Percentiles rank a stretch among this genome's conserved stretches.
These are phyloP conservation scores for Ramichloridium luteum DNA, from an alignment of 2,329 filamentous ascomycete species.

Conservation along the genomic window DNA sequence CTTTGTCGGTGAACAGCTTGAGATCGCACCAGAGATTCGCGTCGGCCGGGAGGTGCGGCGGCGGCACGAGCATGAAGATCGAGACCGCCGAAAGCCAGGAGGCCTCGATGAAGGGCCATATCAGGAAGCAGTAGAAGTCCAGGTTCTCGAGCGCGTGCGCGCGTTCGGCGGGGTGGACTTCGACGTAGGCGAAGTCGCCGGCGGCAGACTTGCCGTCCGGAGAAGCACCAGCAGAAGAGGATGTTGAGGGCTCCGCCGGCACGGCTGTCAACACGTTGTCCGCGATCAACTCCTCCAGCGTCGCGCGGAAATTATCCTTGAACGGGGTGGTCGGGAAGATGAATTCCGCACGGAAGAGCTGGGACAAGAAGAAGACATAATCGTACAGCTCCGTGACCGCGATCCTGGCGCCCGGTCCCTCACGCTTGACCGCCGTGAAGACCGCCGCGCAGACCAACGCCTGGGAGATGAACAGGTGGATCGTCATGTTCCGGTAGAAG, in stretches of 20 bases:
- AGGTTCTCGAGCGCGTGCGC: conserved; percentile 79
- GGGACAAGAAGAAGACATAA: conserved; percentile 81
- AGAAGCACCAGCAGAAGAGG: too few species aligned
- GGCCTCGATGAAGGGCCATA: conserved; percentile 96
- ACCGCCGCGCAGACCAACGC: conserved; percentile 80
- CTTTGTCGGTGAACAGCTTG: conserved; percentile 50
- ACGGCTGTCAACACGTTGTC: conserved; percentile 61
- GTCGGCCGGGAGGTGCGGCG: conserved; percentile 23
- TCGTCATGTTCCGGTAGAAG: conserved; percentile 99
- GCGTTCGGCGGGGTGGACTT: conserved; percentile 65
- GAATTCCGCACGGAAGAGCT: conserved; percentile 90
- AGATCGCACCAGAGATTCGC: conserved; percentile 56
- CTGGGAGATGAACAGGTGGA: conserved; percentile 92
- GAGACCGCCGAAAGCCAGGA: conserved; percentile 85
- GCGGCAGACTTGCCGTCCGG: conserved; percentile 35
- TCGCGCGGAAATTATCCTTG: conserved; percentile 65
- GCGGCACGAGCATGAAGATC: conserved; percentile 74
- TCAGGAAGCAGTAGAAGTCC: conserved; percentile 96
- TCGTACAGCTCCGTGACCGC: conserved; percentile 58
- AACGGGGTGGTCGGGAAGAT: conserved; percentile 88
- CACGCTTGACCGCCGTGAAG: conserved; percentile 82
- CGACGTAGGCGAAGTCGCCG: conserved; percentile 49
- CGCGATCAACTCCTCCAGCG: conserved; percentile 61
- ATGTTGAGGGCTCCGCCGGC: neutral
- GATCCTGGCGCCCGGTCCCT: conserved; percentile 63